phyloP scores from a whole-genome alignment of 441 rosid species.

The Hura crepitans region DNA sequence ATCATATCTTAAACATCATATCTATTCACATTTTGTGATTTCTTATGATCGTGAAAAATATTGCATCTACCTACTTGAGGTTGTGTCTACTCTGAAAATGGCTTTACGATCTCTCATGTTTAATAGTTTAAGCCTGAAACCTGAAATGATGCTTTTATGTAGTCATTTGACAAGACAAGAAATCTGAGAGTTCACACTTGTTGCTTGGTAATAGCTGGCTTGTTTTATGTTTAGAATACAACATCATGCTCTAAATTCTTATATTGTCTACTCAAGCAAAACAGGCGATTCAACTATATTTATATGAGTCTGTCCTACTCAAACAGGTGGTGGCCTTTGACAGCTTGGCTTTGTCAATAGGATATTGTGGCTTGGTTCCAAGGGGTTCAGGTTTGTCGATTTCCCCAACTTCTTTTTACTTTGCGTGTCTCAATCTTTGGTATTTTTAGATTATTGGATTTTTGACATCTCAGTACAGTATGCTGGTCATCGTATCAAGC shows the following conservation, averaged over 20 bases:
- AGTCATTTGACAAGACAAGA: conserved; percentile 15
- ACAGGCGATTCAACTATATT: background rate
- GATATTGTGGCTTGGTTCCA: conserved; percentile 18
- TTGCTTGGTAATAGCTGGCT: conserved; percentile 17
- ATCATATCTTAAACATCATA: too few relatives aligned
- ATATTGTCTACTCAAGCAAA: conserved; percentile 8
- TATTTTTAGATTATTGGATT: conserved; percentile 12
- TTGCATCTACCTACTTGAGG: background rate
- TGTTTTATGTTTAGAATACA: conserved; percentile 12
- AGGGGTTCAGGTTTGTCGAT: conserved; percentile 17
- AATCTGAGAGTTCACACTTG: conserved; percentile 8
- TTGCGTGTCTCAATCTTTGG: background rate
- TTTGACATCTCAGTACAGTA: conserved; percentile 16
- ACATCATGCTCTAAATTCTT: background rate
- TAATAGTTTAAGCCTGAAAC: conserved; percentile 4
- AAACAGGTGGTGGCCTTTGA: conserved; percentile 25
- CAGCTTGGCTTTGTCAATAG: conserved; percentile 29
- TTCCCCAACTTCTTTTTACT: conserved; percentile 15
- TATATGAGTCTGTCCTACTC: conserved; percentile 20
- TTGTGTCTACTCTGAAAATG: background rate
- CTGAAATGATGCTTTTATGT: conserved; percentile 2
- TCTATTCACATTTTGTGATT: background rate
- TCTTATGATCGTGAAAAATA: background rate
- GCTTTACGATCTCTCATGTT: background rate
- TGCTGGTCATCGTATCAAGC: conserved; percentile 8